phyloP scores from a whole-genome alignment of 2,329 filamentous ascomycete species.

The Trichoderma sp. region DNA sequence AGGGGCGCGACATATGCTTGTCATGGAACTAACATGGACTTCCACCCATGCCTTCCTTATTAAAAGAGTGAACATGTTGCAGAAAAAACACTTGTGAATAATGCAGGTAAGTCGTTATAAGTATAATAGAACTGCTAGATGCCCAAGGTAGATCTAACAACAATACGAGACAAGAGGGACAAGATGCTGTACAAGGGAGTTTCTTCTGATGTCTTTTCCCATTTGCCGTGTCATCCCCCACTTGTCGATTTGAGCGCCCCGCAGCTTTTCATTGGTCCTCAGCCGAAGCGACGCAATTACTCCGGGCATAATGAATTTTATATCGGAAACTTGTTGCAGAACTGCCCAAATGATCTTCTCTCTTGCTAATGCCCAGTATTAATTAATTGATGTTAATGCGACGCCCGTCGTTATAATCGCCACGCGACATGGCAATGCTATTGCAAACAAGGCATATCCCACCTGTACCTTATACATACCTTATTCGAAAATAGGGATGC shows the following conservation, averaged over 20 bases:
- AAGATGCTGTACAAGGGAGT: background rate
- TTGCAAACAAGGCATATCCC: background rate
- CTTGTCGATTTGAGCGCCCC: slow-evolving; percentile 35
- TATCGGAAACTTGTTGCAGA: background rate
- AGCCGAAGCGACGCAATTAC: background rate
- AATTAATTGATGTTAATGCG: background rate
- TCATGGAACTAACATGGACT: background rate
- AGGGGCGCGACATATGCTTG: background rate
- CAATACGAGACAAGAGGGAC: no score
- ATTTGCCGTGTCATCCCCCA: slow-evolving; percentile 33
- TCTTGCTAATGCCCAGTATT: background rate
- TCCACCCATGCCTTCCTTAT: background rate
- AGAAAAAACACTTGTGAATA: background rate
- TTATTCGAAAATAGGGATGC: background rate
- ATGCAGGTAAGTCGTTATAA: background rate
- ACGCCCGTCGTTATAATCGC: background rate
- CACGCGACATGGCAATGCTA: background rate
- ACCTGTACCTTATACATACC: background rate
- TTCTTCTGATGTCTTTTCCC: background rate
- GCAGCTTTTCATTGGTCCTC: slow-evolving; percentile 28
- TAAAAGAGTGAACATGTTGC: background rate
- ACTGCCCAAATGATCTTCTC: background rate
- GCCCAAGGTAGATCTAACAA: background rate
- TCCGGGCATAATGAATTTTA: background rate
- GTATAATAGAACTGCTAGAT: background rate